Conservation (phyloP, 495 filamentous ascomycete genomes). For the Apiosordaria backusii region DNA sequence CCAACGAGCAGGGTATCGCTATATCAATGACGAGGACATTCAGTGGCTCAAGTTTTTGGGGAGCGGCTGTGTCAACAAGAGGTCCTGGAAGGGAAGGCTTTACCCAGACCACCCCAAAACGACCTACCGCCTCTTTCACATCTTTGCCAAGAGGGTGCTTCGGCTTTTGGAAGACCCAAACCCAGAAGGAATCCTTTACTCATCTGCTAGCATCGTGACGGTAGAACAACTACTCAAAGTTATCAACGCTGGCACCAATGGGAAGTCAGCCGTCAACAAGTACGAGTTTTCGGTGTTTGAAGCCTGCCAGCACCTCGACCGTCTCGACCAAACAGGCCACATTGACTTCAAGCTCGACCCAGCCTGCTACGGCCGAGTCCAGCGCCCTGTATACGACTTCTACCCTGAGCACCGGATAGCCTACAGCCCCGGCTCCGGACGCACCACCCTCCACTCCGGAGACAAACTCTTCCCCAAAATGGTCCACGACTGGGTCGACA, state of each 20-base stretch:
- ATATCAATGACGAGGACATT: slow-evolving; percentile 17
- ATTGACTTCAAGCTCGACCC: slow-evolving; percentile 24
- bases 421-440: not conserved
- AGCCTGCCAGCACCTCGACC: slow-evolving; percentile 29
- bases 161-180: slow-evolving; percentile 28
- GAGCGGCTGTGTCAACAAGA: slow-evolving; percentile 17
- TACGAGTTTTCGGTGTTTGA: slow-evolving; percentile 24
- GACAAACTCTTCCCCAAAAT: not conserved
- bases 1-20: slow-evolving; percentile 6
- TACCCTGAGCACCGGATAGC: slow-evolving; percentile 30
- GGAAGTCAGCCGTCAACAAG: slow-evolving; percentile 17
- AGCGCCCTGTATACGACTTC: slow-evolving; percentile 15
- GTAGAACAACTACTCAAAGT: slow-evolving; percentile 28
- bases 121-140: slow-evolving; percentile 25
- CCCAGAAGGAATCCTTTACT: slow-evolving; percentile 21
- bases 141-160: slow-evolving; percentile 31
- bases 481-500: not conserved
- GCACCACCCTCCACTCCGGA: not conserved
- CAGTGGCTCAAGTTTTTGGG: slow-evolving; percentile 27
- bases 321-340: slow-evolving; percentile 19
- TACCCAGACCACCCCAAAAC: slow-evolving; percentile 12
- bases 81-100: slow-evolving; percentile 17
- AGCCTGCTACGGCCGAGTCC: slow-evolving; percentile 27
- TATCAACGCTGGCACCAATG: slow-evolving; percentile 24
- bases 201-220: slow-evolving; percentile 10